Evolutionary conservation across 148 eudicot species (phyloP), one percentile per base, ranked within the genome.

Genomic region (Simmondsia chinensis): DNA sequence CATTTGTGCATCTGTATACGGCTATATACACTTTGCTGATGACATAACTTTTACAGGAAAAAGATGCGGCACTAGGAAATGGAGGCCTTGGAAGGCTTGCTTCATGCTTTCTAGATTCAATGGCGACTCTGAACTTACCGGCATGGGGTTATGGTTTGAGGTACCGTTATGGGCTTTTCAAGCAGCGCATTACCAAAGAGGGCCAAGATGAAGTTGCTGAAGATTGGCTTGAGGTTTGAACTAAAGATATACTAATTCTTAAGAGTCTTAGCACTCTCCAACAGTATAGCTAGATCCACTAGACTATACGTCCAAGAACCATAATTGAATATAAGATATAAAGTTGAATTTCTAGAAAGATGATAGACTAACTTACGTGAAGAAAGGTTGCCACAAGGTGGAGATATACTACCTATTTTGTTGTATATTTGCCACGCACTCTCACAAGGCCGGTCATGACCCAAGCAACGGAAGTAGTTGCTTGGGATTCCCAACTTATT

Each of bases 61-160:
- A 73, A 73, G 99, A 93, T 71, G 96, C 96, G 49, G 99, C 99
- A 20, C 83, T 93, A n/a, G 99, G 99, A 62, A 93, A 93, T 62
- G 99, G 99, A 47, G 99, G 99, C 55, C 73, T 93, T 7, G 99
- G 96, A 55, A 86, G 99, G 65, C 96, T 93, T 53, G 96, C 99
- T 43, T 86, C 99, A 5, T 93, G 99, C 65, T 86, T 86, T 56
- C 63, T 93, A 17, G 99, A 93, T 71, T 93, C 99, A 27, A 82
- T 93, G 99, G 99, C 96, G 44, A 93, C 99, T 2, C 55, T 93
- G 55, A 93, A 79, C 64, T 70, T 86, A 47, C 99, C 96, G 45
- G 96, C 99, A 22, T 86, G 99, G 96, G 96, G 99, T 1, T 93
- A 93, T 69, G 99, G 99, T 59, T 58, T 93, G 69, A 82, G 99